Conservation (phyloP, 2,329 filamentous ascomycete species). For the Xylariaceae sp. region DNA sequence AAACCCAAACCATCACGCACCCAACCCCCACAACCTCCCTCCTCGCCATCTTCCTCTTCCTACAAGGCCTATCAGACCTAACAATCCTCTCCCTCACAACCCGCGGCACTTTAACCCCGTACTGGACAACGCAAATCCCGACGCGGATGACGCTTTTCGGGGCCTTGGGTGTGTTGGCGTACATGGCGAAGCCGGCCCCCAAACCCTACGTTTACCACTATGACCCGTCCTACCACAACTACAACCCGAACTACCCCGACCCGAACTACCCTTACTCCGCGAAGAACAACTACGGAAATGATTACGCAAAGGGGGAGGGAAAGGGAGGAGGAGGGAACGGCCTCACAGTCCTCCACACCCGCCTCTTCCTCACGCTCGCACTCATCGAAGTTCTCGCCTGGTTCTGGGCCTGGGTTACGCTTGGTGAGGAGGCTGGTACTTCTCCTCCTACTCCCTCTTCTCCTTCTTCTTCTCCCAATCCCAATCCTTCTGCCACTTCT, state of each 20-base stretch:
- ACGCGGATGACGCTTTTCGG: conserved; percentile 52
- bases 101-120: conserved; percentile 55
- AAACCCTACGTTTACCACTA: no score
- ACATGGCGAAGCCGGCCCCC: no score
- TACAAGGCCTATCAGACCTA: conserved; percentile 59
- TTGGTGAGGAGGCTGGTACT: conserved; percentile 55
- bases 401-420: conserved; percentile 77
- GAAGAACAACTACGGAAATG: no score
- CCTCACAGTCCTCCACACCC: conserved; percentile 60
- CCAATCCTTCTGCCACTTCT: no score
- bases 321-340: no score
- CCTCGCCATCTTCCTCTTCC: conserved; percentile 60
- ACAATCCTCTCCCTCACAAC: conserved; percentile 61
- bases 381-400: conserved; percentile 80
- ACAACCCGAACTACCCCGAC: no score
- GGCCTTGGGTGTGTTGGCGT: no score
- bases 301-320: no score
- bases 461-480: no score
- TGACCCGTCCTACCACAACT: no score
- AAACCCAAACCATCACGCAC: conserved; percentile 61
- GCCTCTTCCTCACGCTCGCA: conserved; percentile 76
- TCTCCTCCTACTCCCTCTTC: no score
- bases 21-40: conserved; percentile 66
- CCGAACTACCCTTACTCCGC: no score
- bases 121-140: conserved; percentile 62